These are phyloP conservation scores for Beauveria sp. DNA, from an alignment of 2,329 filamentous ascomycete species.

Conservation along the genomic window DNA sequence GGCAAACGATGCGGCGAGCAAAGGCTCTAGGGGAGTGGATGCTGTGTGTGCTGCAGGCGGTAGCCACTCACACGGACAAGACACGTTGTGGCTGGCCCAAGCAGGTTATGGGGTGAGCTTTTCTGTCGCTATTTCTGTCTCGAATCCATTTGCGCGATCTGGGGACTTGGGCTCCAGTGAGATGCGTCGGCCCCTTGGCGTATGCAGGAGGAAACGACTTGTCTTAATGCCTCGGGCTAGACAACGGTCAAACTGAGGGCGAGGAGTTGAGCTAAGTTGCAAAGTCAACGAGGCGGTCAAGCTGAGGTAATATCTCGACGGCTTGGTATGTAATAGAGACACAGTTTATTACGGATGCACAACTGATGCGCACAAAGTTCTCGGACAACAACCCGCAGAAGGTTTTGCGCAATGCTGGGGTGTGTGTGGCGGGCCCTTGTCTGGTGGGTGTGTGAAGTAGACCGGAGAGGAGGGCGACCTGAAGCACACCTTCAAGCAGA, in stretches of 20 bases:
- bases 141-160: slow-evolving; percentile 9
- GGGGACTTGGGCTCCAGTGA: slow-evolving; percentile 3
- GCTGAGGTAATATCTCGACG: not conserved
- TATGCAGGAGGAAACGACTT: not conserved
- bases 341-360: not conserved
- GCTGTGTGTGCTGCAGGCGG: slow-evolving; percentile 1
- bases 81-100: not conserved
- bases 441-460: not conserved
- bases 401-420: slow-evolving; percentile 5
- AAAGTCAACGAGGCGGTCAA: not conserved
- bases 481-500: not conserved
- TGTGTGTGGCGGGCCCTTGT: slow-evolving; percentile 1
- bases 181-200: slow-evolving; percentile 1
- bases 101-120: not conserved
- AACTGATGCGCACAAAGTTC: not conserved
- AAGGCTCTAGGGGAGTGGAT: not conserved
- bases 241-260: not conserved
- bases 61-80: slow-evolving; percentile 8
- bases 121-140: slow-evolving; percentile 9
- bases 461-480: not conserved
- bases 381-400: not conserved
- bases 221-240: not conserved
- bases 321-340: not conserved
- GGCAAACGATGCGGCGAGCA: slow-evolving; percentile 1
- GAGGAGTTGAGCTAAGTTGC: not conserved